Conservation (phyloP, 2,329 filamentous ascomycete genomes). For the Rhynchosporium secalis region DNA sequence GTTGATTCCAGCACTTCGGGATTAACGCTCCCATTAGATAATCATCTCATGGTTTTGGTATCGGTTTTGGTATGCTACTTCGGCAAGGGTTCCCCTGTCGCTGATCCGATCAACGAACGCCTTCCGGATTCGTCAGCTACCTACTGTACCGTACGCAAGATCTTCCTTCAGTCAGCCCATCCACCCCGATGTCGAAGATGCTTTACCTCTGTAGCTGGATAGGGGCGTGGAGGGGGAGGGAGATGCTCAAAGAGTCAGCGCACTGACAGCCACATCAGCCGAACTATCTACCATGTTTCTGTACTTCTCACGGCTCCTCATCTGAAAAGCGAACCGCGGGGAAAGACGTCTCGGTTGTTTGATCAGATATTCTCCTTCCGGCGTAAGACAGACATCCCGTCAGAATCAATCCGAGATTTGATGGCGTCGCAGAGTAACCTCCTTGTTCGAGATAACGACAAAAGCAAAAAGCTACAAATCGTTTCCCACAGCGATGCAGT, state of each 20-base stretch:
- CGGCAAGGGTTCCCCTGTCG: not conserved
- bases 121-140: no score
- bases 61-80: not conserved
- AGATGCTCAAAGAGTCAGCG: not conserved
- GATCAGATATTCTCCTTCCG: slow-evolving; percentile 2
- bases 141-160: no score
- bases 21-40: not conserved
- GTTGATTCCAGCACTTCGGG: not conserved
- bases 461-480: no score
- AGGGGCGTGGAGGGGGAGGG: not conserved
- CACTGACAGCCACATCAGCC: no score
- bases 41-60: not conserved
- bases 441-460: not conserved
- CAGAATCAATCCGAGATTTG: slow-evolving; percentile 1
- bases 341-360: slow-evolving; percentile 1
- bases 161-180: no score
- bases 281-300: not conserved
- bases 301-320: not conserved
- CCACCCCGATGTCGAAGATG: not conserved
- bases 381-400: not conserved
- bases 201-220: not conserved
- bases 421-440: slow-evolving; percentile 5
- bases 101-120: not conserved
- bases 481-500: no score
- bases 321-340: not conserved